Evolutionary conservation across 371 early-diverging fungal species (phyloP).

Genomic region (Cokeromyces recurvatus): DNA sequence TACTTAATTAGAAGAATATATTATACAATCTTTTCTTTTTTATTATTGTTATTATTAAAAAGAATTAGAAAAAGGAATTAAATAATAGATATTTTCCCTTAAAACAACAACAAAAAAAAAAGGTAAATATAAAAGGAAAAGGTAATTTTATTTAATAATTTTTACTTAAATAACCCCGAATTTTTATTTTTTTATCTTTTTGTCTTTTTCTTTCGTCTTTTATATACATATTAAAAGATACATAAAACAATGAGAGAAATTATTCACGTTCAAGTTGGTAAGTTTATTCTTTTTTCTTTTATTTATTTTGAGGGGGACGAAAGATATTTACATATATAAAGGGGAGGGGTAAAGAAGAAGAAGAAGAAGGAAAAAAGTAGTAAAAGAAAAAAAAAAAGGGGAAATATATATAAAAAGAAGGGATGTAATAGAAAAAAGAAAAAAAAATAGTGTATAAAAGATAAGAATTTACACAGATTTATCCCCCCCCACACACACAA

Average conservation of each 20-base stretch:
- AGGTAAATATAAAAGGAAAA: too few relatives aligned
- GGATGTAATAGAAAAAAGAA: neutral
- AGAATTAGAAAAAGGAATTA: neutral
- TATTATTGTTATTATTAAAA: neutral
- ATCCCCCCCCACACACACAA: neutral
- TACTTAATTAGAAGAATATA: constrained; percentile 2
- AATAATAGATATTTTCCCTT: neutral
- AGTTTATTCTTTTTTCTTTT: constrained; percentile 1
- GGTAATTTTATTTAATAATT: too few relatives aligned
- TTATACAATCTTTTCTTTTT: neutral
- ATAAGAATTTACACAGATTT: neutral
- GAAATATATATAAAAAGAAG: neutral
- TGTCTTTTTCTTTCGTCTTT: constrained; percentile 2
- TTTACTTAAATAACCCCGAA: neutral
- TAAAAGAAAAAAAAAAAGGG: neutral
- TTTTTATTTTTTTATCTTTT: neutral
- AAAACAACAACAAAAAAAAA: neutral
- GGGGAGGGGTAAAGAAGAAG: too few relatives aligned
- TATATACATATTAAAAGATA: neutral
- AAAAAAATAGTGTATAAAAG: too few relatives aligned
- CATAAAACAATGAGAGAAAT: constrained; percentile 95
- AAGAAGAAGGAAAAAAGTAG: neutral
- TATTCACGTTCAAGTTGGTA: constrained; percentile 97
- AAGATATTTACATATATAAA: too few relatives aligned
- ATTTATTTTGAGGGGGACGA: too few relatives aligned